A percentile compares a stretch with the other conserved stretches of the same genome.
Evolutionary conservation across 441 rosid genomes (phyloP).

Genomic region (Eruca vesicaria): DNA sequence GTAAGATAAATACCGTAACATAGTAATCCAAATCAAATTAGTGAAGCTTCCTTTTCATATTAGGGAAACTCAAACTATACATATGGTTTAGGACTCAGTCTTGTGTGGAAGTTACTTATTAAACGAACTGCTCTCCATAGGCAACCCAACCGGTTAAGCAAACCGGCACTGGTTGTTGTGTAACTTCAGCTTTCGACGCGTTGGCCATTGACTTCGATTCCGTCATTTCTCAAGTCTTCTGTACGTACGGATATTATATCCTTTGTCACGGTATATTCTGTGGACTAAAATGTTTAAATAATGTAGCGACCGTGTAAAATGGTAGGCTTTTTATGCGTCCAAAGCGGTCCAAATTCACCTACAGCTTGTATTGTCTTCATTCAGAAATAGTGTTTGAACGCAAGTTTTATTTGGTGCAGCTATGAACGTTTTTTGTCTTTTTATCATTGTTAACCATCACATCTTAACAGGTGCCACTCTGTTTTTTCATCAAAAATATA

Average conservation of each 20-base stretch:
- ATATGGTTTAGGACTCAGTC: background rate
- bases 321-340: background rate
- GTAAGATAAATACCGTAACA: background rate
- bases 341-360: background rate
- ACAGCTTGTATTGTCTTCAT: background rate
- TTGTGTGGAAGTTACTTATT: background rate
- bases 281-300: background rate
- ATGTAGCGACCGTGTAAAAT: background rate
- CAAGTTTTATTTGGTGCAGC: background rate
- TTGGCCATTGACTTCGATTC: conserved; percentile 8
- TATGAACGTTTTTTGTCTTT: background rate
- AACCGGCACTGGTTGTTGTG: conserved; percentile 5
- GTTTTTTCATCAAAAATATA: background rate
- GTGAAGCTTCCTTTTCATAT: background rate
- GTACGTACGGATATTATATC: conserved; percentile 16
- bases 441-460: background rate
- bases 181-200: background rate
- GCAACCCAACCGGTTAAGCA: background rate
- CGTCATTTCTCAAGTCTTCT: background rate
- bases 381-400: background rate
- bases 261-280: background rate
- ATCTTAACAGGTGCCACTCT: background rate
- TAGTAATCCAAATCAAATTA: background rate
- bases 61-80: background rate
- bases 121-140: background rate